Conservation (phyloP, 2,329 filamentous ascomycete species). For the Pseudopyricularia javanii region DNA sequence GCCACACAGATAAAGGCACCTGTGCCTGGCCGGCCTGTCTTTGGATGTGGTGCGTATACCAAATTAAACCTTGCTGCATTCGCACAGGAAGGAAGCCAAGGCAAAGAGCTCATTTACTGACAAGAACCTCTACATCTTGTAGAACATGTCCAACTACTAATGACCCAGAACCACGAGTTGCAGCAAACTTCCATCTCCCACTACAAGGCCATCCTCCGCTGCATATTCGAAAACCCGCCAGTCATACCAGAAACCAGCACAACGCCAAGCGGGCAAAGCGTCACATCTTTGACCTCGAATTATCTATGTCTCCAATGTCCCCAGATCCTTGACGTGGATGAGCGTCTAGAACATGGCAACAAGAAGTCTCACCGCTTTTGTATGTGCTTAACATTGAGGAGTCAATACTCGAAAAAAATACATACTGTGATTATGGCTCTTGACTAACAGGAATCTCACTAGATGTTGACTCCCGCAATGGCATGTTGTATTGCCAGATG, state of each 20-base stretch:
- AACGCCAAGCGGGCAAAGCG: constrained; percentile 38
- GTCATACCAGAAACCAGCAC: constrained; percentile 55
- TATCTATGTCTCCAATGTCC: constrained; percentile 66
- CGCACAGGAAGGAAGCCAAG: background rate
- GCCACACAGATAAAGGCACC: constrained; percentile 48
- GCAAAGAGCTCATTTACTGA: constrained; percentile 12
- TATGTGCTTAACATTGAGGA: constrained; percentile 23
- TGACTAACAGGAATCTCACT: background rate
- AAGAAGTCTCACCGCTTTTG: constrained; percentile 65
- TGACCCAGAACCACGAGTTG: constrained; percentile 47
- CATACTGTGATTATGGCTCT: constrained; percentile 12
- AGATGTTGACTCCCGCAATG: constrained; percentile 70
- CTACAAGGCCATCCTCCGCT: constrained; percentile 60
- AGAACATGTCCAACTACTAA: constrained; percentile 64
- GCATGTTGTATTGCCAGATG: constrained; percentile 66
- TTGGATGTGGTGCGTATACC: constrained; percentile 47
- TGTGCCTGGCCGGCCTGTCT: constrained; percentile 45
- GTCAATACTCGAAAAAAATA: too few relatives aligned
- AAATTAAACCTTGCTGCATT: background rate
- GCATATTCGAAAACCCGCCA: constrained; percentile 56
- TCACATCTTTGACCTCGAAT: constrained; percentile 53
- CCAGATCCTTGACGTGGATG: constrained; percentile 52
- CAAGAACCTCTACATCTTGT: constrained; percentile 3
- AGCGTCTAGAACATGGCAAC: constrained; percentile 53
- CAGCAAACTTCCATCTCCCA: constrained; percentile 58